Evolutionary conservation across 1,139 yeast genomes (phyloP).

Genomic region (Yamadazyma diospyri): DNA sequence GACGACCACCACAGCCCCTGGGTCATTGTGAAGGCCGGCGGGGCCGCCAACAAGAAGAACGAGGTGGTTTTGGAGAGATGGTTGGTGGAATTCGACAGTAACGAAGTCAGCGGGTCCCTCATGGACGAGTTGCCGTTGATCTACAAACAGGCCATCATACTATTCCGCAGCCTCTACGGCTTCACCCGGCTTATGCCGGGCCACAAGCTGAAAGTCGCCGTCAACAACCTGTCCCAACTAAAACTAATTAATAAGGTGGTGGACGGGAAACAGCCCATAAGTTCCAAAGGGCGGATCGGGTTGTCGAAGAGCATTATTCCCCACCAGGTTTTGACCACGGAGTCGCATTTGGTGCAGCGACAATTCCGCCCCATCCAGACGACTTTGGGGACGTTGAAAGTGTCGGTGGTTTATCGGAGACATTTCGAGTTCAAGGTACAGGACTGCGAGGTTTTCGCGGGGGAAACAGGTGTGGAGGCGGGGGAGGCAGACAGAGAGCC

Average conservation of each 20-base stretch:
- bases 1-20: slow-evolving; percentile 46
- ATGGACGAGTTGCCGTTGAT: slow-evolving; percentile 60
- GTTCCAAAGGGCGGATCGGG: slow-evolving; percentile 82
- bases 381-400: slow-evolving; percentile 65
- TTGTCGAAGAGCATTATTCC: slow-evolving; percentile 64
- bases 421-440: slow-evolving; percentile 65
- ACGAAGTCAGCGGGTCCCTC: slow-evolving; percentile 24
- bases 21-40: slow-evolving; percentile 39
- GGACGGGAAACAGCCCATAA: slow-evolving; percentile 75
- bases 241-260: slow-evolving; percentile 52
- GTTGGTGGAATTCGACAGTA: slow-evolving; percentile 72
- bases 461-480: background rate
- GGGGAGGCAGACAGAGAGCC: background rate
- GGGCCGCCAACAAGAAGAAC: slow-evolving; percentile 41
- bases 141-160: slow-evolving; percentile 70
- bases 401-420: slow-evolving; percentile 75
- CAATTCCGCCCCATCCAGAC: slow-evolving; percentile 70
- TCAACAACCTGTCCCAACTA: slow-evolving; percentile 18
- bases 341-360: slow-evolving; percentile 56
- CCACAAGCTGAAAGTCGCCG: slow-evolving; percentile 47
- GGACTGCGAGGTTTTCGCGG: slow-evolving; percentile 57
- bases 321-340: slow-evolving; percentile 36
- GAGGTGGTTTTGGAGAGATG: slow-evolving; percentile 92
- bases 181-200: slow-evolving; percentile 69
- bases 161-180: slow-evolving; percentile 73